Evolutionary conservation across 2,329 filamentous ascomycete species (phyloP).

Genomic region (Aspergillus novofumigatus): DNA sequence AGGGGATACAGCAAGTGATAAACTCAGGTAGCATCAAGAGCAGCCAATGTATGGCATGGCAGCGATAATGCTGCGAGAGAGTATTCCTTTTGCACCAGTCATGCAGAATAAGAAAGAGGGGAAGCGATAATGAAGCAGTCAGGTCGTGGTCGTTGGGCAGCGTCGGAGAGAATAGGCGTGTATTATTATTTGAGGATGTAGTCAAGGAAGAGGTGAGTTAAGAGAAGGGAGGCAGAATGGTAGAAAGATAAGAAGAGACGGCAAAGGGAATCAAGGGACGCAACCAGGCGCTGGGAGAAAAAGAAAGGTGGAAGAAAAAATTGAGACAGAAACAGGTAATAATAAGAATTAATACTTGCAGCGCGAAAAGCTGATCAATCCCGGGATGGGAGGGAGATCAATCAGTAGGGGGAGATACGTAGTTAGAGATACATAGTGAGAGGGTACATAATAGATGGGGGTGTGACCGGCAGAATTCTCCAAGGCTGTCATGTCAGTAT

Average conservation of each 20-base stretch:
- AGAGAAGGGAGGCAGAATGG: conserved; percentile 8
- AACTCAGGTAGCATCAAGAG: conserved; percentile 9
- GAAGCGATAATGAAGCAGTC: conserved; percentile 5
- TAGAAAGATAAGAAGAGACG: background rate
- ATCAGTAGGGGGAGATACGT: too few species aligned
- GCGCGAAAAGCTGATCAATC: background rate
- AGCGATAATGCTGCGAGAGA: conserved; percentile 19
- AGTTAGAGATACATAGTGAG: background rate
- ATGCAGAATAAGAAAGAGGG: conserved; percentile 7
- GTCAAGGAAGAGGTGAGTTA: background rate
- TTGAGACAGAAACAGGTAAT: conserved; percentile 1
- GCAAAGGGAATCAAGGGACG: conserved; percentile 1
- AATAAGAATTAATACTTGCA: background rate
- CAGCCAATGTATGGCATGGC: conserved; percentile 25
- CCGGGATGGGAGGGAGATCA: background rate
- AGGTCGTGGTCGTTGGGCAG: conserved; percentile 24
- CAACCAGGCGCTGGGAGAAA: background rate
- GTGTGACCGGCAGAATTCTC: background rate
- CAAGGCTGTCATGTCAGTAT: background rate
- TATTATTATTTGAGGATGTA: background rate
- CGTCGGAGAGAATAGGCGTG: conserved; percentile 3
- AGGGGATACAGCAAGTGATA: conserved; percentile 3
- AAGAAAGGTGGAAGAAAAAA: background rate
- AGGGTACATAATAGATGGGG: background rate
- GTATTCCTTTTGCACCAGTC: conserved; percentile 8